A percentile compares a stretch with the other conserved stretches of the same genome.
These are phyloP conservation scores for Coelastrella sp. DNA, from an alignment of 139 green algal species.

Conservation along the genomic window DNA sequence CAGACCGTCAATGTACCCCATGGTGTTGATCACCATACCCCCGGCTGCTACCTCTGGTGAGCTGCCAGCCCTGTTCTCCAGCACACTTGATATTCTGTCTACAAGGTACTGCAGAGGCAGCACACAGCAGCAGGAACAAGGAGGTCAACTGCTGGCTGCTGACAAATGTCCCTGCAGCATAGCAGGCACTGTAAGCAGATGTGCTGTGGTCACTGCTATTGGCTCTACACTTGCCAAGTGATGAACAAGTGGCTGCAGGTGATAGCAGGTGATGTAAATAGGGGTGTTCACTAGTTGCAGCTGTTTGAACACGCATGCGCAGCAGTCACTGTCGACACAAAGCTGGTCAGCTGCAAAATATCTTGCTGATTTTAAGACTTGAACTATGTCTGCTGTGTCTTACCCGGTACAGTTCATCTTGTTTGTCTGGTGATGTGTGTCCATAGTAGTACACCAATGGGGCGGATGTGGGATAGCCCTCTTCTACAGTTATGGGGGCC, in stretches of 20 bases:
- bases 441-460: conserved; percentile 93
- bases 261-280: too few relatives aligned
- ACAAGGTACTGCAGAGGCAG: conserved; percentile 62
- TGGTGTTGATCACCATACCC: conserved; percentile 94
- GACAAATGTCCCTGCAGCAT: conserved; percentile 4
- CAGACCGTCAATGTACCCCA: conserved; percentile 92
- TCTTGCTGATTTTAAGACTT: too few relatives aligned
- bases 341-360: too few relatives aligned
- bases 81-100: conserved; percentile 77
- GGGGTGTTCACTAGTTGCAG: too few relatives aligned
- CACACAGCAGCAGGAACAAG: neutral
- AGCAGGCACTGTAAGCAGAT: too few relatives aligned
- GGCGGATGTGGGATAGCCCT: conserved; percentile 70
- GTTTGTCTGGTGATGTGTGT: conserved; percentile 76
- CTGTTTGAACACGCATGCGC: too few relatives aligned
- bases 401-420: conserved; percentile 86
- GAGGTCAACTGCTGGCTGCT: neutral
- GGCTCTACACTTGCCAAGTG: too few relatives aligned
- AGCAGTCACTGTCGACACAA: too few relatives aligned
- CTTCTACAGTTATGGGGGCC: conserved; percentile 78
- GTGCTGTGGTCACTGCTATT: too few relatives aligned
- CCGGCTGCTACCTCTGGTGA: conserved; percentile 57
- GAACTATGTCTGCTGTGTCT: too few relatives aligned
- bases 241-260: too few relatives aligned
- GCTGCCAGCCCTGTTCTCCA: conserved; percentile 68